Base-by-base conservation (phyloP, 257 asterid species). In the Ilex asprella region DNA sequence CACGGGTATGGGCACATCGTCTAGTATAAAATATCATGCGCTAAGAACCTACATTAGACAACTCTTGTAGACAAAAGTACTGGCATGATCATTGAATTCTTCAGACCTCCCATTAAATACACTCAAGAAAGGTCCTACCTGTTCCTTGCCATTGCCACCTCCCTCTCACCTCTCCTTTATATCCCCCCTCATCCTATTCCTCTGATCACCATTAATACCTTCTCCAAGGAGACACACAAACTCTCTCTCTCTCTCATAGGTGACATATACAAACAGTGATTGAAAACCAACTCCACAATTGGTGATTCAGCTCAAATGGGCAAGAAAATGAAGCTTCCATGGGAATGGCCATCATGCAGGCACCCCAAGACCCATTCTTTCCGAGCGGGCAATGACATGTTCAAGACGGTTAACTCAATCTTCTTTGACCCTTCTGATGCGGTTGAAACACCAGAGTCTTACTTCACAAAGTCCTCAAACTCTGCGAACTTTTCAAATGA, bases 391-490 rank as follows among this genome's bases (percentile, higher is more conserved):
- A 65, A 66, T 16, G 67, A 61, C 16, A 62, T 74, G 39, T 67
- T 78, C 80, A 78, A 85, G 88, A 83, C 94, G 41, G 86, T 83
- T 3, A 85, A 87, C 74, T 87, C 97, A 15, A 75, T 81, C 0
- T 85, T 72, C 75, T 82, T 81, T 67, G 94, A 86, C 75, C 77
- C 87, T 35, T 67, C 75, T 7, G 65, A 61, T 30, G 60, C 43
- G 30, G 62, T 66, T 1, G 85, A 75, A 12, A 75, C 86, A 15
- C 74, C 83, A 1, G 86, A 86, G 13, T 81, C 95, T 0, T 81
- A 90, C 83, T 86, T 86, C 81, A 82, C 95, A 6, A 76, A 77
- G 60, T 80, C 96, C 50, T 81, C 90, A 0, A 82, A 78, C 5
- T 73, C 83, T 12, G 76, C 83, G 47, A 74, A 78, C 60, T 70